Evolutionary conservation across 1,139 yeast species (phyloP).

Genomic region (Wickerhamomyces sp.): DNA sequence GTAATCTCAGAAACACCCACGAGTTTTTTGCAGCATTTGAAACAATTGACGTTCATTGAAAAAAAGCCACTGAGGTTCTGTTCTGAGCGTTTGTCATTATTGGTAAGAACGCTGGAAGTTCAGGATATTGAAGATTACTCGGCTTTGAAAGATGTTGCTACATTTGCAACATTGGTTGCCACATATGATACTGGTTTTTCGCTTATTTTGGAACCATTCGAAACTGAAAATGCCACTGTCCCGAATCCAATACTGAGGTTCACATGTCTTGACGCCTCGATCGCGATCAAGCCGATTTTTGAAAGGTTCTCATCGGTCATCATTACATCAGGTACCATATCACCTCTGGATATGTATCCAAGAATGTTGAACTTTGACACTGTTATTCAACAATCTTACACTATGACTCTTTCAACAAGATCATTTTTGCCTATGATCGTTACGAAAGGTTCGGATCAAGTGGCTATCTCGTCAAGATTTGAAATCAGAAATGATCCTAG

Average conservation of each 20-base stretch:
- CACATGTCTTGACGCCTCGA: conserved; percentile 94
- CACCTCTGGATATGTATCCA: conserved; percentile 98
- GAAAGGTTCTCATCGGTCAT: conserved; percentile 91
- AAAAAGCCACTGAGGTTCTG: conserved; percentile 87
- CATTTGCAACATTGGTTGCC: conserved; percentile 92
- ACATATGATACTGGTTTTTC: conserved; percentile 94
- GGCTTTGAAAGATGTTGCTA: conserved; percentile 91
- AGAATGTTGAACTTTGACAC: conserved; percentile 94
- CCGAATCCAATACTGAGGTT: conserved; percentile 96
- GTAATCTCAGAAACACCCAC: conserved; percentile 96
- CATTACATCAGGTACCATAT: conserved; percentile 95
- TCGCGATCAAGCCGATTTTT: conserved; percentile 95
- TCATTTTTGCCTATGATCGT: conserved; percentile 94
- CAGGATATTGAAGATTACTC: conserved; percentile 86
- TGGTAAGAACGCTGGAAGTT: conserved; percentile 85
- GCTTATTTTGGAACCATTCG: conserved; percentile 90
- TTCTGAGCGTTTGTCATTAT: conserved; percentile 80
- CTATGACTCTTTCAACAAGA: conserved; percentile 91
- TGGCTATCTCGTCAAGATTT: conserved; percentile 90
- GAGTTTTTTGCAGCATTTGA: conserved; percentile 86
- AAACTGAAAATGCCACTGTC: conserved; percentile 94
- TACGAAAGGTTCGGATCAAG: conserved; percentile 97
- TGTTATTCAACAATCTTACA: conserved; percentile 88
- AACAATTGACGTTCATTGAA: conserved; percentile 89
- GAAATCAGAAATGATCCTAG: conserved; percentile 97